Percentiles rank a stretch among this genome's conserved stretches.
These are phyloP conservation scores for Globisporangium cylindrosporum DNA, from an alignment of 352 stramenopile species.

Conservation along the genomic window DNA sequence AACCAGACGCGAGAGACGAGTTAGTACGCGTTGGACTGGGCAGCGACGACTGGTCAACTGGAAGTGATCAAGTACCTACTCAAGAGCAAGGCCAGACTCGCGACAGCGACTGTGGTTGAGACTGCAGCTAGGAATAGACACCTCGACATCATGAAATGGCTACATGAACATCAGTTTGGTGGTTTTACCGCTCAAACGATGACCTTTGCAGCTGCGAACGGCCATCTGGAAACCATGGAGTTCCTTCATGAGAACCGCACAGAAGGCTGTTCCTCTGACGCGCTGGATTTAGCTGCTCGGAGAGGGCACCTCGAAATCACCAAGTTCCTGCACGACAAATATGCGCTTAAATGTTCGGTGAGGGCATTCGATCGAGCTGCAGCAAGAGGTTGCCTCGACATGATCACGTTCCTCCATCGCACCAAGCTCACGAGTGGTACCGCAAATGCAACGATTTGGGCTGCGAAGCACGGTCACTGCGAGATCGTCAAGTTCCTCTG, in stretches of 20 bases:
- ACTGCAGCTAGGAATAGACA: neutral
- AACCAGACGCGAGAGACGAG: neutral
- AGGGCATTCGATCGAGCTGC: neutral
- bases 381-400: neutral
- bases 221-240: neutral
- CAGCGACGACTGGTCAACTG: neutral
- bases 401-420: neutral
- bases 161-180: neutral
- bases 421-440: neutral
- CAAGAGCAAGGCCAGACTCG: neutral
- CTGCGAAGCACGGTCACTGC: neutral
- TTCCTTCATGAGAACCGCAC: constrained; percentile 1
- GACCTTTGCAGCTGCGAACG: neutral
- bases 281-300: neutral
- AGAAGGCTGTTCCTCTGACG: neutral
- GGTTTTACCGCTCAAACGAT: neutral
- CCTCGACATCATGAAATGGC: neutral
- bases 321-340: neutral
- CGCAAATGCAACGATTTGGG: neutral
- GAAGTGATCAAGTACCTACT: neutral
- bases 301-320: neutral
- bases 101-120: neutral
- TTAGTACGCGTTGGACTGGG: neutral
- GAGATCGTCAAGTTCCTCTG: constrained; percentile 1
- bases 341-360: neutral